Percentiles rank a stretch among this genome's conserved stretches.
Evolutionary conservation across 352 stramenopile genomes (phyloP).

Genomic region (Phytophthora aleatoria): DNA sequence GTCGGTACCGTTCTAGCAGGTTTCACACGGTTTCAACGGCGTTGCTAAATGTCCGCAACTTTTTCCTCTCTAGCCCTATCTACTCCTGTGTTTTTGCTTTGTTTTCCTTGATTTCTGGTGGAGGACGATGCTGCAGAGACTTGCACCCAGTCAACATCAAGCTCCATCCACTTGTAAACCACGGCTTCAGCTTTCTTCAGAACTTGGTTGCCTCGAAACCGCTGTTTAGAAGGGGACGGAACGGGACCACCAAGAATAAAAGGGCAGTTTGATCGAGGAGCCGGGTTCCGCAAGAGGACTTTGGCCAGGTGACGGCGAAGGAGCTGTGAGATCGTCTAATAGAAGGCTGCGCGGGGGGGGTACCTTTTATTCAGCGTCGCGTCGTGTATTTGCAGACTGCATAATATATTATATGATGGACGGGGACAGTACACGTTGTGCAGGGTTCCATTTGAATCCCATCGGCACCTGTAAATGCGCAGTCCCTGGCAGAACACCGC

Average conservation of each 20-base stretch:
- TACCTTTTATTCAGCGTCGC: not conserved
- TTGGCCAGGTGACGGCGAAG: not conserved
- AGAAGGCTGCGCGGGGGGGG: not conserved
- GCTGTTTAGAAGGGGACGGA: not conserved
- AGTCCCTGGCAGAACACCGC: not conserved
- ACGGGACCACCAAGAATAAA: not conserved
- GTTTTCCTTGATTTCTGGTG: not conserved
- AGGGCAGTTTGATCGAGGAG: not conserved
- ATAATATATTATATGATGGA: not conserved
- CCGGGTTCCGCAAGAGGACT: not conserved
- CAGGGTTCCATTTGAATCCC: not conserved
- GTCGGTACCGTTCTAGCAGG: constrained; percentile 10
- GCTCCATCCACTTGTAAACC: not conserved
- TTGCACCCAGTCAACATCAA: constrained; percentile 7
- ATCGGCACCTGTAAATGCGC: not conserved
- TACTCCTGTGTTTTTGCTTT: not conserved
- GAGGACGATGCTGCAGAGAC: not conserved
- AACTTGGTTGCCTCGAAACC: not conserved
- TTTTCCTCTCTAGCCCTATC: not conserved
- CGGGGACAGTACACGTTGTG: not conserved
- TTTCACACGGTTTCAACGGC: not conserved
- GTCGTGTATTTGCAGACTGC: not conserved
- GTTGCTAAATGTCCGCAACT: not conserved
- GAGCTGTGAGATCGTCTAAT: not conserved
- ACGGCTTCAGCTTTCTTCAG: not conserved